Base-by-base conservation (phyloP, 192 early-diverging fungal genomes). In the Backusella westeae region DNA sequence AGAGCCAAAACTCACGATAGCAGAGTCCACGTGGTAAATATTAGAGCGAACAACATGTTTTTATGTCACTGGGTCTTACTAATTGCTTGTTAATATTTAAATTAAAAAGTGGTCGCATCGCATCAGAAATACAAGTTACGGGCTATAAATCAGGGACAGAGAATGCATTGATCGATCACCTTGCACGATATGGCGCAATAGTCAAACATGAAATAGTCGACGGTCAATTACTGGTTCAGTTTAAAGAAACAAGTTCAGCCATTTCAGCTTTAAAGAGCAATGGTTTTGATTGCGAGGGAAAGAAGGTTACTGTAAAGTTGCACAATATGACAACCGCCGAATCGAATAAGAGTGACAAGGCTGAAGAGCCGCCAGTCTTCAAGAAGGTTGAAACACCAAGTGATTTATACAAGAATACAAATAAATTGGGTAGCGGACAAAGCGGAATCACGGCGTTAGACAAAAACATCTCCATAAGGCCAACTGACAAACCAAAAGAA, bases 391-490 rank as follows among this genome's bases (percentile, higher is more conserved):
- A 63, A 26, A 63, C 26, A 12, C 56, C 56, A 1, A 63, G 23
- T 26, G 12, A 63, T 29, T 63, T 63, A 14, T 63, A 63, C 23
- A 63, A 63, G 12, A 29, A 4, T 29, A 63, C 23, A 63, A 63
- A 63, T 63, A 63, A 63, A 26, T 29, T 63, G 23, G 56, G 56
- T 15, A 63, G 56, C 10, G 56, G 56, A 14, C 26, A 29, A 12
- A 8, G 12, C 14, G 56, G 56, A 8, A 63, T 63, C 26, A 63
- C 56, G 23, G 56, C 56, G 29, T 29, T 26, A 63, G 56, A 80
- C 26, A 36, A 72, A 8, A 75, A 80, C 41, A 68, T 76, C 14
- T 74, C 69, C 6, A 79, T 82, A 19, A 70, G 44, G 32, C 53
- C 73, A 42, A 59, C 66, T 39, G 72, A 80, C 26, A 65, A 69